Base-by-base conservation (phyloP, 1,284 basidiomycete genomes). In the Melampsora abietis-canadensis region DNA sequence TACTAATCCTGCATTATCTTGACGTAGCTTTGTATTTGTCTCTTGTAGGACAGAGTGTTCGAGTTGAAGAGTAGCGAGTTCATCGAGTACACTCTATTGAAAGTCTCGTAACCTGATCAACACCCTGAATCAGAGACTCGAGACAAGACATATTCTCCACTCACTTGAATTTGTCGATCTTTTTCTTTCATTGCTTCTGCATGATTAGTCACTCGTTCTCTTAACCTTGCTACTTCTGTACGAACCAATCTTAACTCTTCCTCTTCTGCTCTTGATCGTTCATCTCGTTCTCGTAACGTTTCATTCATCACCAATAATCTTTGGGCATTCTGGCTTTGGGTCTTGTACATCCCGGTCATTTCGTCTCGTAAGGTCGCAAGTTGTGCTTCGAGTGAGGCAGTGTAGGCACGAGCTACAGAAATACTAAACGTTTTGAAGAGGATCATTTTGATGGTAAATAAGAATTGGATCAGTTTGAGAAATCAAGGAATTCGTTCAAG, bases 261-360 rank as follows among this genome's bases (percentile, higher is more conserved):
- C 2, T 89, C 85, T 77, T 92, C 90, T 63, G 88, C 84, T 70
- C 91, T 86, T 4, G 88, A 87, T 34, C 88, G 80, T 77, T 94
- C 91, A 81, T 98, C 94, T 81, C 92, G 90, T 82, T 95, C 93
- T 61, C 94, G 88, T 8, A 98, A 85, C 0, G 91, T 91, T 82
- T 98, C 95, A 77, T 92, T 95, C 89, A 98, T 92, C 7, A 90
- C 87, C 17, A 98, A 85, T 15, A 95, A 85, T 51, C 92, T 87
- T 81, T 97, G 94, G 0, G 94, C 92, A 82, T 96, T 96, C 83
- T 95, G 92, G 0, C 92, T 91, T 81, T 98, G 94, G 0, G 92
- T 92, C 82, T 96, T 95, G 86, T 98, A 98, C 2, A 96, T 88
- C 6, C 89, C 90, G 2, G 93, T 90, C 57, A 98, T 85, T 82